A percentile compares a stretch with the other conserved stretches of the same genome.
Evolutionary conservation across 495 filamentous ascomycete species (phyloP).

Genomic region (Cairneyella variabilis): DNA sequence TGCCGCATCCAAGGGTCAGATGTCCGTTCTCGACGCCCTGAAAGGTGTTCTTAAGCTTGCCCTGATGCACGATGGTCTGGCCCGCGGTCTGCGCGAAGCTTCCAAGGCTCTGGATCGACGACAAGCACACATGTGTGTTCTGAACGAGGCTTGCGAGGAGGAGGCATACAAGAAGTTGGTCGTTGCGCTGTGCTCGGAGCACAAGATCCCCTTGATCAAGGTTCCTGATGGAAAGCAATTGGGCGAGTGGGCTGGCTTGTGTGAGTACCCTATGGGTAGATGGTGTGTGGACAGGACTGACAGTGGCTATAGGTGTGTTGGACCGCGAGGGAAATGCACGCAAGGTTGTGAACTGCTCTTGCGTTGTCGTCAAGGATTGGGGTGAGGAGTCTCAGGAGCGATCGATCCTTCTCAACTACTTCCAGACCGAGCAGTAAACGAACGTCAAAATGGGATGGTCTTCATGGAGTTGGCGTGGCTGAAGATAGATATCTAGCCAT

Average conservation of each 20-base stretch:
- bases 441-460: constrained; percentile 17
- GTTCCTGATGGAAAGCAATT: constrained; percentile 99
- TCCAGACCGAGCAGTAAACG: constrained; percentile 74
- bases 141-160: constrained; percentile 99
- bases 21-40: constrained; percentile 95
- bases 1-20: constrained; percentile 78
- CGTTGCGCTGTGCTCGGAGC: constrained; percentile 93
- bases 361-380: constrained; percentile 98
- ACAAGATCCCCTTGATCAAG: constrained; percentile 99
- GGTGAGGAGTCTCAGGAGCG: constrained; percentile 99
- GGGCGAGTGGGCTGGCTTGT: constrained; percentile 99
- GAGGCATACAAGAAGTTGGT: constrained; percentile 99
- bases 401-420: constrained; percentile 97
- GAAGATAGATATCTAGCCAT: constrained; percentile 25
- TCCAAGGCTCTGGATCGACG: constrained; percentile 96
- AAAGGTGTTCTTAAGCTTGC: constrained; percentile 97
- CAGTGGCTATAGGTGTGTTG: constrained; percentile 67
- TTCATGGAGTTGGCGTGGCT: constrained; percentile 21
- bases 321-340: constrained; percentile 98
- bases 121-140: constrained; percentile 98
- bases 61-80: constrained; percentile 98
- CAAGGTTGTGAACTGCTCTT: constrained; percentile 99
- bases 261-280: constrained; percentile 52
- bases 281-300: background rate
- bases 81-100: constrained; percentile 95